A percentile compares a stretch with the other conserved stretches of the same genome.
Conservation (phyloP, 2,329 filamentous ascomycete genomes). For the Bertia moriformis region DNA sequence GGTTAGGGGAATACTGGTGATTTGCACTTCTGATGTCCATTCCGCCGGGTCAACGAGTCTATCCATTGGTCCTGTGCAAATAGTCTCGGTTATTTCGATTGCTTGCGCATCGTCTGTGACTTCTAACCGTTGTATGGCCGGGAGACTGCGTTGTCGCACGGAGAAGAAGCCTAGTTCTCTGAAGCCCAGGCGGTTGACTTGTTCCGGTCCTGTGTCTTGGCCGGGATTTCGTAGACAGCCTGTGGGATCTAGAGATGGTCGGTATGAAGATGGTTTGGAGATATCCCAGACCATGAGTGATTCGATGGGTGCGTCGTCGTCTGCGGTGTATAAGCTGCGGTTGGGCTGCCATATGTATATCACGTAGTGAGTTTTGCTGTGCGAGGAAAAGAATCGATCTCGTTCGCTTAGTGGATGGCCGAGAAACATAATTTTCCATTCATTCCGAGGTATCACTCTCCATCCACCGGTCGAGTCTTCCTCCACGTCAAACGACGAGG, state of each 20-base stretch:
- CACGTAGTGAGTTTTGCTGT: slow-evolving; percentile 22
- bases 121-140: slow-evolving; percentile 18
- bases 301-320: slow-evolving; percentile 26
- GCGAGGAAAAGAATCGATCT: slow-evolving; percentile 25
- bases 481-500: slow-evolving; percentile 21
- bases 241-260: slow-evolving; percentile 20
- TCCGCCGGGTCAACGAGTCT: slow-evolving; percentile 12
- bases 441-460: slow-evolving; percentile 20
- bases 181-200: slow-evolving; percentile 20
- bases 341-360: slow-evolving; percentile 29
- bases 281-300: slow-evolving; percentile 27
- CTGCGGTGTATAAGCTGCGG: slow-evolving; percentile 25
- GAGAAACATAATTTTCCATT: slow-evolving; percentile 28
- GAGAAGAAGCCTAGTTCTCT: slow-evolving; percentile 20
- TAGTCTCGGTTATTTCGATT: slow-evolving; percentile 20
- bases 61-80: slow-evolving; percentile 11
- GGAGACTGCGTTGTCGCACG: slow-evolving; percentile 20
- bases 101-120: slow-evolving; percentile 16
- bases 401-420: slow-evolving; percentile 23
- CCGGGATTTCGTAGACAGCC: slow-evolving; percentile 8
- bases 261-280: slow-evolving; percentile 18
- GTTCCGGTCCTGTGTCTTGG: slow-evolving; percentile 10
- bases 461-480: slow-evolving; percentile 8
- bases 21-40: slow-evolving; percentile 12
- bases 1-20: slow-evolving; percentile 19